Evolutionary conservation across 345 rosid species (phyloP).

Genomic region (Ceriops decandra): DNA sequence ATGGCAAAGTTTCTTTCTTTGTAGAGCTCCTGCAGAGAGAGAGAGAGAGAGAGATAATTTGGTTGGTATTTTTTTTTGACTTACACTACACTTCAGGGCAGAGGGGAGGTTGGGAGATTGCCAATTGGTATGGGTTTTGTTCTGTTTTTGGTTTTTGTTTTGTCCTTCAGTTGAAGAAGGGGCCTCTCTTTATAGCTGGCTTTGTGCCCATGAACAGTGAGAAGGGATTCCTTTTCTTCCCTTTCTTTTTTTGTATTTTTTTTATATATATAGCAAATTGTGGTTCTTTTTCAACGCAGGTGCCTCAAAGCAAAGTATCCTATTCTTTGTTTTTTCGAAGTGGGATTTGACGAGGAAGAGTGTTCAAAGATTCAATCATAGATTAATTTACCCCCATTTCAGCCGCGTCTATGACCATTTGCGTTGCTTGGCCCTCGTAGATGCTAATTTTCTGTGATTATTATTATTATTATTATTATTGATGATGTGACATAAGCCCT

Average conservation of each 20-base stretch:
- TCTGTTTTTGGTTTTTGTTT: constrained; percentile 1
- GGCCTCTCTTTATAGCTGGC: not conserved
- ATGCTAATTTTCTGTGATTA: too few species aligned
- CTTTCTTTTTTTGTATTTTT: too few species aligned
- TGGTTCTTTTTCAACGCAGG: not conserved
- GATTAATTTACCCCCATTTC: not conserved
- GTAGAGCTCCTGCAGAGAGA: not conserved
- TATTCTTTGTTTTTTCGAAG: not conserved
- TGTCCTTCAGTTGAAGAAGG: not conserved
- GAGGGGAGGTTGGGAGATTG: not conserved
- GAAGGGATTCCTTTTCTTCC: not conserved
- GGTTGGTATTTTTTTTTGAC: constrained; percentile 40
- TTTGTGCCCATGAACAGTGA: not conserved
- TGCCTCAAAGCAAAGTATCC: constrained; percentile 49
- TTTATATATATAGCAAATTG: not conserved
- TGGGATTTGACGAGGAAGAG: not conserved
- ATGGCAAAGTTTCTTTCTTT: constrained; percentile 9
- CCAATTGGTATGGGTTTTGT: not conserved
- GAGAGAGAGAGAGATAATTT: constrained; percentile 7
- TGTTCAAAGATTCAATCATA: constrained; percentile 1
- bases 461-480: too few species aligned
- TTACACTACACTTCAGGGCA: constrained; percentile 34
- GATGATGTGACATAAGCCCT: too few species aligned
- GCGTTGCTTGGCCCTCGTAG: too few species aligned
- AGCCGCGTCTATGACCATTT: too few species aligned